A percentile compares a stretch with the other conserved stretches of the same genome.
Evolutionary conservation across 495 filamentous ascomycete species (phyloP).

Genomic region (Tuber microsphaerosporum): DNA sequence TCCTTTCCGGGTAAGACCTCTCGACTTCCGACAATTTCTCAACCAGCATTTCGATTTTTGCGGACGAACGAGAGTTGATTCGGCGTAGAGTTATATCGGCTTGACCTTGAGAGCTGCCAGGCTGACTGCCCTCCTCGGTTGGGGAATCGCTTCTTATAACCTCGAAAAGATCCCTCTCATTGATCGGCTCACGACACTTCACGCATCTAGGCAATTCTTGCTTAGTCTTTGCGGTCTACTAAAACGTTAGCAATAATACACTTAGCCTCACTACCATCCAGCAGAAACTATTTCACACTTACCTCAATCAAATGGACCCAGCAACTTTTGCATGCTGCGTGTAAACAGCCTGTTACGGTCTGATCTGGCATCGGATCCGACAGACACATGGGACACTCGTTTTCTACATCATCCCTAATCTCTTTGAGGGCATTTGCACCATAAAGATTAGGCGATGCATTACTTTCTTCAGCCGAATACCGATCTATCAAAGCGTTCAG

Average conservation of each 20-base stretch:
- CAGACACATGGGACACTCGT: conserved; percentile 89
- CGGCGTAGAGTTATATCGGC: conserved; percentile 66
- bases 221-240: conserved; percentile 67
- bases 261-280: not conserved
- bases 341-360: conserved; percentile 91
- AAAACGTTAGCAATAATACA: conserved; percentile 16
- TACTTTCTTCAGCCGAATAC: conserved; percentile 57
- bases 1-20: conserved; percentile 56
- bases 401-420: conserved; percentile 77
- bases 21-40: conserved; percentile 62
- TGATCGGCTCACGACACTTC: conserved; percentile 77
- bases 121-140: conserved; percentile 48
- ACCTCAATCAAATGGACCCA: conserved; percentile 69
- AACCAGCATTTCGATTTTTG: conserved; percentile 78
- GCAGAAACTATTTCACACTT: conserved; percentile 7
- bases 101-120: not conserved
- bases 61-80: conserved; percentile 63
- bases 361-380: conserved; percentile 93
- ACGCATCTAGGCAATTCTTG: conserved; percentile 72
- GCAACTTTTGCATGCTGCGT: conserved; percentile 90
- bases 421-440: conserved; percentile 80
- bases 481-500: conserved; percentile 73
- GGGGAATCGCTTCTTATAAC: conserved; percentile 56
- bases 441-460: conserved; percentile 62
- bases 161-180: conserved; percentile 78